These are phyloP conservation scores for Trichosanthes truncata DNA, from an alignment of 306 rosid genomes.

Conservation along the genomic window DNA sequence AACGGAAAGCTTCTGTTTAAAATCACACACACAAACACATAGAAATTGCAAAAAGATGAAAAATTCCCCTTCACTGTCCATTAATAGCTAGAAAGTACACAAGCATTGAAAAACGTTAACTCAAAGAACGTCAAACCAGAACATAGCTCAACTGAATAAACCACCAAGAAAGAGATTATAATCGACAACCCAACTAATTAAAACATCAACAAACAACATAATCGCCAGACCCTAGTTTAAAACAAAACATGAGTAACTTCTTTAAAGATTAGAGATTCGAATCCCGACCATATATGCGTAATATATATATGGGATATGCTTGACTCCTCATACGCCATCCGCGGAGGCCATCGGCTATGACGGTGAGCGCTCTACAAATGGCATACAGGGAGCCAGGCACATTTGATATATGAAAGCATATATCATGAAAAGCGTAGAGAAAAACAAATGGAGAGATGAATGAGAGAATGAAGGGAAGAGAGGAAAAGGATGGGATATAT, in stretches of 20 bases:
- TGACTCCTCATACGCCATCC: slow-evolving; percentile 26
- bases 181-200: not conserved
- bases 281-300: no score
- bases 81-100: not conserved
- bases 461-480: slow-evolving; percentile 7
- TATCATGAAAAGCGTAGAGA: not conserved
- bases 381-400: slow-evolving; percentile 28
- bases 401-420: not conserved
- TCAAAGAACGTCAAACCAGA: not conserved
- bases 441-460: not conserved
- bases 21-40: not conserved
- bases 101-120: not conserved
- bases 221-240: no score
- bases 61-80: not conserved
- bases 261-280: not conserved
- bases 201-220: not conserved
- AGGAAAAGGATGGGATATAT: slow-evolving; percentile 3
- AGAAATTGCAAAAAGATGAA: not conserved
- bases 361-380: slow-evolving; percentile 20
- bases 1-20: not conserved
- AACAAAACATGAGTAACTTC: no score
- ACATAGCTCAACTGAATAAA: not conserved
- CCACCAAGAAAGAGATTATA: no score
- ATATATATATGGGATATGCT: slow-evolving; percentile 7
- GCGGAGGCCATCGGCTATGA: slow-evolving; percentile 11